Conservation (phyloP, 768 basidiomycete species). For the Artomyces pyxidatus region DNA sequence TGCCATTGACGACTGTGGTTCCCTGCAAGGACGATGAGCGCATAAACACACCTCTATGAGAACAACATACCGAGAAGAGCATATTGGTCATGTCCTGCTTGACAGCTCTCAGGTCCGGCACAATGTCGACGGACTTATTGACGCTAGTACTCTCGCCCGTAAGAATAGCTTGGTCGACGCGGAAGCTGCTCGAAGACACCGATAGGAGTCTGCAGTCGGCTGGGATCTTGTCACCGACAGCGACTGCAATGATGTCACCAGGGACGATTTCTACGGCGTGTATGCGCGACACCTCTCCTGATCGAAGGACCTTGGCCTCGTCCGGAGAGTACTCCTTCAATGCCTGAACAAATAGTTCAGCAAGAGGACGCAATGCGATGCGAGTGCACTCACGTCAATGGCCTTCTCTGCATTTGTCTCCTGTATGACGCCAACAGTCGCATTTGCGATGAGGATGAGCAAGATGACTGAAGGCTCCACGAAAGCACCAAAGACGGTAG, state of each 20-base stretch:
- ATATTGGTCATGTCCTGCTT: slow-evolving; percentile 99
- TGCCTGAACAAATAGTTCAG: slow-evolving; percentile 44
- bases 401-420: slow-evolving; percentile 95
- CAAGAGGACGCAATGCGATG: not conserved
- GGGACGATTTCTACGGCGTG: slow-evolving; percentile 90
- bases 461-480: slow-evolving; percentile 95
- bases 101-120: slow-evolving; percentile 73
- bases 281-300: slow-evolving; percentile 58
- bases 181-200: slow-evolving; percentile 87
- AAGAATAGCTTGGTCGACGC: slow-evolving; percentile 92
- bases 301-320: slow-evolving; percentile 84
- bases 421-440: slow-evolving; percentile 95
- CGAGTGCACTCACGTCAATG: slow-evolving; percentile 70
- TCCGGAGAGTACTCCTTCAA: slow-evolving; percentile 96
- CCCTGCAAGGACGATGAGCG: slow-evolving; percentile 41
- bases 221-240: slow-evolving; percentile 92
- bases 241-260: slow-evolving; percentile 84
- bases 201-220: slow-evolving; percentile 89
- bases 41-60: not conserved
- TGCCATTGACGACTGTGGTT: slow-evolving; percentile 94
- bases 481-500: slow-evolving; percentile 72
- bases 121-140: slow-evolving; percentile 62
- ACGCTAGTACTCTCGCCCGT: slow-evolving; percentile 93
- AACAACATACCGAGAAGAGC: slow-evolving; percentile 69
- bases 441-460: slow-evolving; percentile 92